Base-by-base conservation (phyloP, 495 filamentous ascomycete species). In the Aspergillus biplanus region DNA sequence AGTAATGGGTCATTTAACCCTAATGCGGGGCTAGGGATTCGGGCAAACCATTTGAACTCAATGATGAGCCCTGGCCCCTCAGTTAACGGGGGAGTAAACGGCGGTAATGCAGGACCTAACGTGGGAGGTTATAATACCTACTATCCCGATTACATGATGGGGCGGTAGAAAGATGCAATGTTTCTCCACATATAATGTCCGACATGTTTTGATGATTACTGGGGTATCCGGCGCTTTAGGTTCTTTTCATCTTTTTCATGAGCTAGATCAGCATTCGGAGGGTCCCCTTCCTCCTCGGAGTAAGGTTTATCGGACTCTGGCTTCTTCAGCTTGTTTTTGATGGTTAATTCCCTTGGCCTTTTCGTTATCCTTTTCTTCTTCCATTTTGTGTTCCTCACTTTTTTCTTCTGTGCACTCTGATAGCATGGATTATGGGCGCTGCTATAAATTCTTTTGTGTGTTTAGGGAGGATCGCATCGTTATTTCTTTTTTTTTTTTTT, bases 121-220 rank as follows among this genome's bases (percentile, higher is more conserved):
- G 63, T 80, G 69, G 78, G 80, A 48, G 77, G 76, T 52, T 79
- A 70, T 65, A 80, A 75, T 67, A 73, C 71, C 54, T 80, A 76
- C 61, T 85, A 83, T 73, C 82, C 82, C 53, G 82, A 84, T 68
- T 85, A 85, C 68, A 86, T 86, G 84, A 83, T 86, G 82, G 84
- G 84, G 65, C 80, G 83, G 62, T 86, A 75, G 59, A 75, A 62
- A 35, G 54, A 64, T 33, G 33, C 63, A 66, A 63, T 50, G n/a
- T 60, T 62, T 61, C 48, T 35, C 32, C 66, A 69, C 66, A 67
- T 66, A 75, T 78, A 67, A 82, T 78, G 79, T 75, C 75, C 75
- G 78, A 73, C 74, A 82, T 77, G 78, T 77, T 82, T 61, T 80
- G 65, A 78, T 74, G 75, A 77, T 65, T 71, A 75, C 69, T 77